Evolutionary conservation across 106 monocot species (phyloP).

Genomic region (Platanthera guangdongensis): DNA sequence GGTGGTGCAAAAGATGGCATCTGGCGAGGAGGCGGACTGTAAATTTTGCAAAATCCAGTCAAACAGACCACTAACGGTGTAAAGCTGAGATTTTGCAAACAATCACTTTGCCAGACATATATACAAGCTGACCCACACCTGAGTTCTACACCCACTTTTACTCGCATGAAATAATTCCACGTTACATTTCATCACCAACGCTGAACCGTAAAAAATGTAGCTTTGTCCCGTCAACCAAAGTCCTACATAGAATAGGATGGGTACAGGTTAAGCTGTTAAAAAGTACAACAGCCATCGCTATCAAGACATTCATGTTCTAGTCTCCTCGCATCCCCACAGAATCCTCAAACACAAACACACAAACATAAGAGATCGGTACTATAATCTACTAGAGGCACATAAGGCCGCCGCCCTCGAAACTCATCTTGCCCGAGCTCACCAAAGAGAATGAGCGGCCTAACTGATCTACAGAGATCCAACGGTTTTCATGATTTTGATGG

Average conservation of each 20-base stretch:
- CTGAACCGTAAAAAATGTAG: neutral
- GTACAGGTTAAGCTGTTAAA: neutral
- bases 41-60: no score
- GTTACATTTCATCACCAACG: slow-evolving; percentile 1
- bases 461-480: no score
- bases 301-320: slow-evolving; percentile 8
- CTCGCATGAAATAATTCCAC: neutral
- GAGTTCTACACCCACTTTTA: neutral
- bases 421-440: no score
- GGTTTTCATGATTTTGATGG: no score
- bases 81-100: no score
- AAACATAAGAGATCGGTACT: neutral
- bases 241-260: neutral
- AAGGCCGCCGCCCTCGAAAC: no score
- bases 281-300: slow-evolving; percentile 5
- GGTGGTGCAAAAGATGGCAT: no score
- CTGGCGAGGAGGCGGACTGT: no score
- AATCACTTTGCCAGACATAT: no score
- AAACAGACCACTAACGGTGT: no score
- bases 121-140: neutral
- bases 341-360: neutral
- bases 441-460: no score
- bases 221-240: neutral
- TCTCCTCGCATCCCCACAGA: slow-evolving; percentile 6
- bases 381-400: neutral